phyloP scores from a whole-genome alignment of 1,139 yeast genomes.

The Suhomyces bokatorum region DNA sequence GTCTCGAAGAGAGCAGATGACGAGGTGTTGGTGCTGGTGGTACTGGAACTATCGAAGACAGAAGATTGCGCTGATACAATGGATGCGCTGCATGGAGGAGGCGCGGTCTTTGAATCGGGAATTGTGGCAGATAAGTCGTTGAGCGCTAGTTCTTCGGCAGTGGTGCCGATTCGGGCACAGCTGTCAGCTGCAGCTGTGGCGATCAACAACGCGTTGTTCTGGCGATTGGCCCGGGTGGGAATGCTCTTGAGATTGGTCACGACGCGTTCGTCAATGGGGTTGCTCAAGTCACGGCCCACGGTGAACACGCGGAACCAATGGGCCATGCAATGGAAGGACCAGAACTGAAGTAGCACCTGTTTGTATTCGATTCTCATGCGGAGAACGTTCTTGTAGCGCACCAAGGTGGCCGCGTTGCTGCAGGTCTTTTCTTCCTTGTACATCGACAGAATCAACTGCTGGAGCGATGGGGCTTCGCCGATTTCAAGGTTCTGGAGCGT shows the following conservation, averaged over 20 bases:
- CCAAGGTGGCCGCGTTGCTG: constrained; percentile 24
- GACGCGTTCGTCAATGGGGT: constrained; percentile 34
- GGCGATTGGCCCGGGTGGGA: constrained; percentile 25
- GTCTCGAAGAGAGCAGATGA: constrained; percentile 7
- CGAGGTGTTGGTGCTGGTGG: constrained; percentile 1
- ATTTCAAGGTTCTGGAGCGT: constrained; percentile 35
- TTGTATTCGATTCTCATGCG: constrained; percentile 43
- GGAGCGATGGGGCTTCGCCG: constrained; percentile 43
- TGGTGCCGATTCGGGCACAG: constrained; percentile 11
- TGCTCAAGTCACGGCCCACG: constrained; percentile 39
- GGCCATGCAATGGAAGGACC: constrained; percentile 45
- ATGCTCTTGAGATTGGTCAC: constrained; percentile 34
- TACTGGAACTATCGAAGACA: constrained; percentile 7
- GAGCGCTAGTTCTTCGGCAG: neutral
- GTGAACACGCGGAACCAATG: constrained; percentile 41
- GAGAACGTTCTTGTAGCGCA: constrained; percentile 38
- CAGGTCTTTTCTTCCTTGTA: constrained; percentile 26
- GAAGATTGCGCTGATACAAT: constrained; percentile 5
- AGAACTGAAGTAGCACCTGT: constrained; percentile 43
- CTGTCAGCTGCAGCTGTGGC: constrained; percentile 32
- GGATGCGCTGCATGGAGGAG: neutral
- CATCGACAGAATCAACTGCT: constrained; percentile 30
- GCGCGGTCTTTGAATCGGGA: neutral
- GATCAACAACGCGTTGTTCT: constrained; percentile 29
- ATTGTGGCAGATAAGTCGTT: neutral